Conservation (phyloP, 257 asterid species). For the Solanum okadae region DNA sequence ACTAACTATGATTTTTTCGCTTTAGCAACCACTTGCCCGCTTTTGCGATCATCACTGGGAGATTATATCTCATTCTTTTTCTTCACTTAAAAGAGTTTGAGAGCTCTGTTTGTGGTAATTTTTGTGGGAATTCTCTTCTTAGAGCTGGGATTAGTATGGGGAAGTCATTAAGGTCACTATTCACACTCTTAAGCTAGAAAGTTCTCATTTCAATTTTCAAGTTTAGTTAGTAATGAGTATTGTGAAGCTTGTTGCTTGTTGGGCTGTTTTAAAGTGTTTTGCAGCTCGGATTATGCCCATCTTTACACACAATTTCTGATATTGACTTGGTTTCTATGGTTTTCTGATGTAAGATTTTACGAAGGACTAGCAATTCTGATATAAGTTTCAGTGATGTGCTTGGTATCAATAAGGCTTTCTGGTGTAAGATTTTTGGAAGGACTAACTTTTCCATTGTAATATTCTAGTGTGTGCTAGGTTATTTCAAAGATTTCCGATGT, state of each 20-base stretch:
- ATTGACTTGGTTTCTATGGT: neutral
- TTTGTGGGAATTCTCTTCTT: too few species aligned
- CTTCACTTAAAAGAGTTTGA: too few species aligned
- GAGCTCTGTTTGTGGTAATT: neutral
- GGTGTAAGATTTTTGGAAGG: neutral
- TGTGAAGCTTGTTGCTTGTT: neutral
- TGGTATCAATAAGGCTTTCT: neutral
- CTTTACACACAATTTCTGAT: neutral
- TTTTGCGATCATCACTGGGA: neutral
- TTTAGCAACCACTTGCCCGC: neutral
- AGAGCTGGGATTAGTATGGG: neutral
- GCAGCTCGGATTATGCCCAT: neutral
- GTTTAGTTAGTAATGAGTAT: too few species aligned
- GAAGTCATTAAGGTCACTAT: neutral
- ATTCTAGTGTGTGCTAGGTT: too few species aligned
- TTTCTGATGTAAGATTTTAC: too few species aligned
- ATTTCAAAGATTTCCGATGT: too few species aligned
- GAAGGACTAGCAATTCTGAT: neutral
- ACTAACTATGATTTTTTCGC: neutral
- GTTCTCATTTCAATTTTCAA: too few species aligned
- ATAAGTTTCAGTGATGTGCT: neutral
- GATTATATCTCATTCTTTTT: too few species aligned
- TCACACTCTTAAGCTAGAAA: neutral
- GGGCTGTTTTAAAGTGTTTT: too few species aligned
- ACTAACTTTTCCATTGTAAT: neutral